A percentile compares a stretch with the other conserved stretches of the same genome.
These are phyloP conservation scores for Parastagonospora nodorum DNA, from an alignment of 2,329 filamentous ascomycete species.

Conservation along the genomic window DNA sequence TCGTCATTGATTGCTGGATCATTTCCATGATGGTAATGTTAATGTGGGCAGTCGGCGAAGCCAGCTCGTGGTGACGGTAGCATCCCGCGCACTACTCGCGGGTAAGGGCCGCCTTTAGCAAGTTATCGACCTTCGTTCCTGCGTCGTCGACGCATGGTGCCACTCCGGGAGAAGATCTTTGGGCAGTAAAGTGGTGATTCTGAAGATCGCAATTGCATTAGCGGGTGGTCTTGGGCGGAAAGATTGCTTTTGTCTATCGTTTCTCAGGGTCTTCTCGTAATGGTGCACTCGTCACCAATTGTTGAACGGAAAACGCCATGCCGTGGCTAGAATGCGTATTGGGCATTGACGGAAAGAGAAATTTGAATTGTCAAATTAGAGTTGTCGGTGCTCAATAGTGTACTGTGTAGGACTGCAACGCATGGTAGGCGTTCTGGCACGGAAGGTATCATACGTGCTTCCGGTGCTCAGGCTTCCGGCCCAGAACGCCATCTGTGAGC, in stretches of 20 bases:
- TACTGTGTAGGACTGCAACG: no score
- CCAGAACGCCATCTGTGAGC: neutral
- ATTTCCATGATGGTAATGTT: neutral
- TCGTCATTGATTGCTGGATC: neutral
- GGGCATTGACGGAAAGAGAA: neutral
- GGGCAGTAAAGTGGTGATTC: constrained; percentile 16
- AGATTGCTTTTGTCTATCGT: constrained; percentile 4
- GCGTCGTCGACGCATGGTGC: constrained; percentile 23
- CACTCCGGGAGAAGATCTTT: constrained; percentile 31
- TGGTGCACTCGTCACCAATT: neutral
- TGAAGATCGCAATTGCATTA: constrained; percentile 34
- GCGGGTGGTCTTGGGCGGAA: neutral
- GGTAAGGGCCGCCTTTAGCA: constrained; percentile 18
- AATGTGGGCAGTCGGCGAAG: constrained; percentile 4
- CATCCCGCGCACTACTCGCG: constrained; percentile 21
- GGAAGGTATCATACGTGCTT: neutral
- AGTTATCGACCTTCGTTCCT: neutral
- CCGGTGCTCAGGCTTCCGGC: neutral
- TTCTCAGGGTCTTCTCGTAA: neutral
- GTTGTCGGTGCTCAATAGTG: neutral
- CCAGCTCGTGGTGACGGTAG: constrained; percentile 11
- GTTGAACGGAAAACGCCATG: neutral
- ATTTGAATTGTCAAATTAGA: neutral
- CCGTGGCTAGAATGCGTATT: neutral
- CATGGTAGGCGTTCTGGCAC: neutral